Evolutionary conservation across 345 rosid genomes (phyloP).

Genomic region (Salix brachista): DNA sequence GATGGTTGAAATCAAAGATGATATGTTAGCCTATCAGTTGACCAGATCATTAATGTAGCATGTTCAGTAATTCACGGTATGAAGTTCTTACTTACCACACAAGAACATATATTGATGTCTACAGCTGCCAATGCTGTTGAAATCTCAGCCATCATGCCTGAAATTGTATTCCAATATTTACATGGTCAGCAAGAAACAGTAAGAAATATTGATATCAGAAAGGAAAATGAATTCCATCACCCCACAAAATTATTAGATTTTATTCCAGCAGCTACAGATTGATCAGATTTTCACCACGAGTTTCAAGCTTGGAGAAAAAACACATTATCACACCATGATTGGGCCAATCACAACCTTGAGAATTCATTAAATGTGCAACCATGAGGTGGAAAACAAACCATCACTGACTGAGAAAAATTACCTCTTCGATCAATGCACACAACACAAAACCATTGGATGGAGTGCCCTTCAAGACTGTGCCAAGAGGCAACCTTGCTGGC

Average conservation of each 20-base stretch:
- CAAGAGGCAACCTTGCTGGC: slow-evolving; percentile 78
- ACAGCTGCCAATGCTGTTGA: slow-evolving; percentile 66
- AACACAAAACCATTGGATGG: slow-evolving; percentile 84
- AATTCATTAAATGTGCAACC: no score
- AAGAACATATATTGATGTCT: slow-evolving; percentile 72
- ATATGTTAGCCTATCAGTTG: not conserved
- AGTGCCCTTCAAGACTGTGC: slow-evolving; percentile 91
- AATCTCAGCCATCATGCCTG: slow-evolving; percentile 91
- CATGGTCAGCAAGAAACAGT: not conserved
- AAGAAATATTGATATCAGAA: not conserved
- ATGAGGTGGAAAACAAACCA: no score
- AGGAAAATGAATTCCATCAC: not conserved
- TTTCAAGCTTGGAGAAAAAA: no score
- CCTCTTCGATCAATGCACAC: slow-evolving; percentile 87
- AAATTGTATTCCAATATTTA: slow-evolving; percentile 3
- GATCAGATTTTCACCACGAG: no score
- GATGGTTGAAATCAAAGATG: slow-evolving; percentile 13
- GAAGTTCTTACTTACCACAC: slow-evolving; percentile 56
- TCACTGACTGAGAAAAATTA: slow-evolving; percentile 22
- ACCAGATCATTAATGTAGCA: slow-evolving; percentile 5
- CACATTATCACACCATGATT: no score
- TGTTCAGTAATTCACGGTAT: not conserved
- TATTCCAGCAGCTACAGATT: no score
- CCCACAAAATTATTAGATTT: not conserved
- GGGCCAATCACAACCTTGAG: no score